phyloP scores from a whole-genome alignment of 2,329 filamentous ascomycete genomes.

The Paracamarosporium sp. region DNA sequence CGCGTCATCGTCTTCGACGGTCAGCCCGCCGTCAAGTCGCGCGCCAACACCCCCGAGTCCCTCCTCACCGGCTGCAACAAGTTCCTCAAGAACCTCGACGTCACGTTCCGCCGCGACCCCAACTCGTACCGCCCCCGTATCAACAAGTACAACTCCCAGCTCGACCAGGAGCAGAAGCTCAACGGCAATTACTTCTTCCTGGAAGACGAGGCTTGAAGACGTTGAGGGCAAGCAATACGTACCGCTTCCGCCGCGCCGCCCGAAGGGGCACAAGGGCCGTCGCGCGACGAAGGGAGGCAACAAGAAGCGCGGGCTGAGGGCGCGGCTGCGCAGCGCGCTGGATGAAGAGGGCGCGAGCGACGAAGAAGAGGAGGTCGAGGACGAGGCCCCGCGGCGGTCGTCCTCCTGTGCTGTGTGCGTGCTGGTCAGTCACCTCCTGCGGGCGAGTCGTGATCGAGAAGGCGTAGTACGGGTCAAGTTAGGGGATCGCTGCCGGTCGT shows the following conservation, averaged over 20 bases:
- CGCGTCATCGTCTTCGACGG: slow-evolving; percentile 99
- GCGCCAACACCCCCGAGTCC: slow-evolving; percentile 88
- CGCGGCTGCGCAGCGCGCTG: slow-evolving; percentile 42
- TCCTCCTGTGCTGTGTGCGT: slow-evolving; percentile 62
- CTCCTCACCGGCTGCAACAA: slow-evolving; percentile 94
- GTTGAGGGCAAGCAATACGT: slow-evolving; percentile 59
- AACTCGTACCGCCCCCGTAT: slow-evolving; percentile 96
- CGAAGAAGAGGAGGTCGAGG: slow-evolving; percentile 71
- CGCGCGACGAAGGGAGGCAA: slow-evolving; percentile 45
- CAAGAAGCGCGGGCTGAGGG: slow-evolving; percentile 41
- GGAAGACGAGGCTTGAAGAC: slow-evolving; percentile 81
- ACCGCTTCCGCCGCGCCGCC: slow-evolving; percentile 40
- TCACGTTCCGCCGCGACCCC: slow-evolving; percentile 98
- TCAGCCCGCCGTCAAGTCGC: slow-evolving; percentile 84
- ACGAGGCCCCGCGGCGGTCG: slow-evolving; percentile 66
- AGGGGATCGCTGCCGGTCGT: slow-evolving; percentile 56
- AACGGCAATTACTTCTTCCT: slow-evolving; percentile 97
- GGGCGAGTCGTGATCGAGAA: neutral
- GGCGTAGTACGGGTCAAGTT: slow-evolving; percentile 57
- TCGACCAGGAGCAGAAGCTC: slow-evolving; percentile 97
- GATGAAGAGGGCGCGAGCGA: slow-evolving; percentile 63
- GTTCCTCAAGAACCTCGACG: slow-evolving; percentile 95
- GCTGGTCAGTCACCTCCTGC: neutral
- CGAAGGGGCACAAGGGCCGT: slow-evolving; percentile 49
- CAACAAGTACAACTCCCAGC: slow-evolving; percentile 95